These are phyloP conservation scores for Arthrobotrys conoides DNA, from an alignment of 2,329 filamentous ascomycete genomes.

Conservation along the genomic window DNA sequence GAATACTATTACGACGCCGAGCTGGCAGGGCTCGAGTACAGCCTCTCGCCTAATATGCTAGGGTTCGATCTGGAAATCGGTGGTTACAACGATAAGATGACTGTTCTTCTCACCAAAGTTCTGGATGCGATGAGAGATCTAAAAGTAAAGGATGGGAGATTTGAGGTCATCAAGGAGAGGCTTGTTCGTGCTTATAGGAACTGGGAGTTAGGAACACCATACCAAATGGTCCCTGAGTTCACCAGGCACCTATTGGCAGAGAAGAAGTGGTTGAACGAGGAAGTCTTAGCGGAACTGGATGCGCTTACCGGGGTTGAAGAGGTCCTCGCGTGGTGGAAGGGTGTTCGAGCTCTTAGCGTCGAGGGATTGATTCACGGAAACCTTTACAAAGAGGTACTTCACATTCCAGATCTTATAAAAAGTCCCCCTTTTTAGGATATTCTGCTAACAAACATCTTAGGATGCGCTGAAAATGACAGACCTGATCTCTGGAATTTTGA, in stretches of 20 bases:
- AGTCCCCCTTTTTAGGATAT: neutral
- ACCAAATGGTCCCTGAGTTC: constrained; percentile 87
- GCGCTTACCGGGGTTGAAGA: constrained; percentile 78
- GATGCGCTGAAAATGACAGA: constrained; percentile 89
- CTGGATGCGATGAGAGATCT: constrained; percentile 86
- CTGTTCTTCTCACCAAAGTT: constrained; percentile 90
- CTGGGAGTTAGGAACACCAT: constrained; percentile 88
- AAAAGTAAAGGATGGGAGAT: constrained; percentile 86
- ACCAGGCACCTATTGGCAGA: constrained; percentile 84
- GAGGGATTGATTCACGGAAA: constrained; percentile 93
- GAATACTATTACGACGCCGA: constrained; percentile 98
- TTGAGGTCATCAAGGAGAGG: constrained; percentile 91
- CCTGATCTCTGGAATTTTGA: constrained; percentile 82
- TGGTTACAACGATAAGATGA: constrained; percentile 97
- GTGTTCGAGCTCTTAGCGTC: constrained; percentile 86
- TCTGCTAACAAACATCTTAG: constrained; percentile 47
- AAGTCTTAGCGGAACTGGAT: constrained; percentile 82
- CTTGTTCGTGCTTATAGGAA: constrained; percentile 83
- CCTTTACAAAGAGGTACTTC: constrained; percentile 79
- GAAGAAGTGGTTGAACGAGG: constrained; percentile 82
- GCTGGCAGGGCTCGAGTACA: constrained; percentile 88
- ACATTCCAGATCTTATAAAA: neutral
- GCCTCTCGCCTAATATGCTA: constrained; percentile 78
- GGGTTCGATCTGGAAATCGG: constrained; percentile 84
- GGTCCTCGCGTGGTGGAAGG: constrained; percentile 70